phyloP scores from a whole-genome alignment of 805 yeast species.

The Candida tallmaniae region DNA sequence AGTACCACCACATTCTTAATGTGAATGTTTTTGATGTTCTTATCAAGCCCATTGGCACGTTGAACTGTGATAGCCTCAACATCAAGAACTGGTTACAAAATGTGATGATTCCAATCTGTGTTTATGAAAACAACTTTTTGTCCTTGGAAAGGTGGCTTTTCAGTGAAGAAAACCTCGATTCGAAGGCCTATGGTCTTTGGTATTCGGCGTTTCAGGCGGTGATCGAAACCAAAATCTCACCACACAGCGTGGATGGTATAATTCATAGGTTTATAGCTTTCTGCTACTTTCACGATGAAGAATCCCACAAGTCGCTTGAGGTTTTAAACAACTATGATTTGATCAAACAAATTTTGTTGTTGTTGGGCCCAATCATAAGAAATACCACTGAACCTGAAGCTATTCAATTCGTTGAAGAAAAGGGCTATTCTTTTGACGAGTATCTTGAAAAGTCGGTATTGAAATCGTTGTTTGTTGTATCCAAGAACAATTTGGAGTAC shows the following conservation, averaged over 20 bases:
- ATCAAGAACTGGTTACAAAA: constrained; percentile 20
- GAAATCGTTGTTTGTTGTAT: constrained; percentile 15
- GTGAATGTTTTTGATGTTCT: constrained; percentile 6
- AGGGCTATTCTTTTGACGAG: constrained; percentile 9
- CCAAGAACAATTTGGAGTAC: constrained; percentile 12
- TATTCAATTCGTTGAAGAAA: constrained; percentile 1
- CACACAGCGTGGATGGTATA: constrained; percentile 11
- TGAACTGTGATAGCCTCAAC: constrained; percentile 12
- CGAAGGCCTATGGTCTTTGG: constrained; percentile 20
- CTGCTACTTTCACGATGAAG: constrained; percentile 20
- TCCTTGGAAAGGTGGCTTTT: constrained; percentile 27
- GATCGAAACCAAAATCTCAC: constrained; percentile 6
- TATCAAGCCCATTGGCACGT: constrained; percentile 18
- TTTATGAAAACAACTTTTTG: constrained; percentile 17
- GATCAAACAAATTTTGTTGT: constrained; percentile 18
- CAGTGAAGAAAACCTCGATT: constrained; percentile 1
- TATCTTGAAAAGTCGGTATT: constrained; percentile 14
- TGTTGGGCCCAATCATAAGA: constrained; percentile 8
- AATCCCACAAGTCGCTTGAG: constrained; percentile 20
- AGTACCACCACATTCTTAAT: constrained; percentile 15
- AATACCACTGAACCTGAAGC: constrained; percentile 1
- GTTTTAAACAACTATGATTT: constrained; percentile 24
- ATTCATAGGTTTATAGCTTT: constrained; percentile 17
- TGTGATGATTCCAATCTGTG: constrained; percentile 26
- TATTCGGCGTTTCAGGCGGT: constrained; percentile 14